These are phyloP conservation scores for Stephania yunnanensis DNA, from an alignment of 164 flowering plant genomes.

Conservation along the genomic window DNA sequence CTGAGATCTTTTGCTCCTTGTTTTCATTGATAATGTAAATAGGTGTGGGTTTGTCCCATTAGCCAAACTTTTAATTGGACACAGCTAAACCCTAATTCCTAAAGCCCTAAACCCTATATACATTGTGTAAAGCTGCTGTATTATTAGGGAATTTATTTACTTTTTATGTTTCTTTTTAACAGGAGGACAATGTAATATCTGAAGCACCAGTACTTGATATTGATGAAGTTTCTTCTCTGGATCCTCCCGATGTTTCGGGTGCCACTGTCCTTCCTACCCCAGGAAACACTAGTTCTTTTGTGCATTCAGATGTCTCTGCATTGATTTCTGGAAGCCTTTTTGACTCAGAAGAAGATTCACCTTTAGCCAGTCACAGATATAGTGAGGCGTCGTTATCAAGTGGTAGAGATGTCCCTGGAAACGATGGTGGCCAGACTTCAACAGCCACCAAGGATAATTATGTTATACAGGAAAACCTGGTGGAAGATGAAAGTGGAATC, in stretches of 20 bases:
- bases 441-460: background rate
- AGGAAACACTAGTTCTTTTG: constrained; percentile 6
- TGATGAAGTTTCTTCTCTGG: constrained; percentile 1
- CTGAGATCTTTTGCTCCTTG: background rate
- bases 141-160: background rate
- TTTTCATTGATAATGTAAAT: background rate
- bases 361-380: constrained; percentile 9
- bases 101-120: no score
- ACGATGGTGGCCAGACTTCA: constrained; percentile 8
- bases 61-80: background rate
- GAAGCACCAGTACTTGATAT: constrained; percentile 2
- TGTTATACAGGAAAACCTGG: background rate
- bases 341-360: constrained; percentile 20
- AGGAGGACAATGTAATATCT: constrained; percentile 21
- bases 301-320: constrained; percentile 10
- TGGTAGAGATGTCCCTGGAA: background rate
- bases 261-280: constrained; percentile 1
- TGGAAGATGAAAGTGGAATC: background rate
- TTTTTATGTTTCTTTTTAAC: background rate
- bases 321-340: constrained; percentile 23
- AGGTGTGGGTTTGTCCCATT: background rate
- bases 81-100: no score
- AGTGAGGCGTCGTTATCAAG: background rate
- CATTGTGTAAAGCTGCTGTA: no score
- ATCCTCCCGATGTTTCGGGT: constrained; percentile 3